Conservation (phyloP, 108 stramenopile genomes). For the Discostella stelligeroides region DNA sequence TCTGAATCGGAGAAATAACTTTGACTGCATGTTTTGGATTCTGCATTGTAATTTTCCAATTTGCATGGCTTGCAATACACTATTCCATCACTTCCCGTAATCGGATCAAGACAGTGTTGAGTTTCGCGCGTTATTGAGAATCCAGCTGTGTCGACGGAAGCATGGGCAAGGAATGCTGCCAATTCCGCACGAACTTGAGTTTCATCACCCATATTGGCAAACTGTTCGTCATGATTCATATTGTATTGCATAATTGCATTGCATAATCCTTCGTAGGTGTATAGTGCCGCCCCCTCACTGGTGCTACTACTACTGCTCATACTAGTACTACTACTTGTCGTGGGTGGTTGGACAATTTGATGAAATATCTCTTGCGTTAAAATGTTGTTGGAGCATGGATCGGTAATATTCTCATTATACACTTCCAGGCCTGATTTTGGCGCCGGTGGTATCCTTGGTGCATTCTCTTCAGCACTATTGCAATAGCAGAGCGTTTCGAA, state of each 20-base stretch:
- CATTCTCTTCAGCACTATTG: conserved; percentile 7
- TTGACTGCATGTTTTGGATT: conserved; percentile 25
- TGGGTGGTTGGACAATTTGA: conserved; percentile 31
- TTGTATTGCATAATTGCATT: conserved; percentile 41
- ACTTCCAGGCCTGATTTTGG: conserved; percentile 21
- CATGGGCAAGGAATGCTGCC: conserved; percentile 43
- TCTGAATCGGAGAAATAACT: conserved; percentile 29
- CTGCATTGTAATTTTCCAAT: conserved; percentile 30
- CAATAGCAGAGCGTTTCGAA: conserved; percentile 53
- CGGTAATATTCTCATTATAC: conserved; percentile 21
- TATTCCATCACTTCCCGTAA: conserved; percentile 31
- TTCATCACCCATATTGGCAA: conserved; percentile 40
- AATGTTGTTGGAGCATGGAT: conserved; percentile 26
- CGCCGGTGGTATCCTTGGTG: conserved; percentile 45
- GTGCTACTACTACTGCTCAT: neutral
- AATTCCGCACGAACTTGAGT: conserved; percentile 34
- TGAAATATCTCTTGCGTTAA: conserved; percentile 42
- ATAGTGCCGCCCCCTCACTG: conserved; percentile 24
- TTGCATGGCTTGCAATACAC: conserved; percentile 49
- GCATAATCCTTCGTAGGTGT: conserved; percentile 43
- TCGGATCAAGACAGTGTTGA: conserved; percentile 42
- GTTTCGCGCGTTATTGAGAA: conserved; percentile 31
- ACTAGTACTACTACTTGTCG: neutral
- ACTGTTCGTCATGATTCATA: conserved; percentile 44
- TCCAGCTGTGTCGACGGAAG: conserved; percentile 30